Evolutionary conservation across 2,329 filamentous ascomycete genomes (phyloP).

Genomic region (Trichoderma koningiopsis): DNA sequence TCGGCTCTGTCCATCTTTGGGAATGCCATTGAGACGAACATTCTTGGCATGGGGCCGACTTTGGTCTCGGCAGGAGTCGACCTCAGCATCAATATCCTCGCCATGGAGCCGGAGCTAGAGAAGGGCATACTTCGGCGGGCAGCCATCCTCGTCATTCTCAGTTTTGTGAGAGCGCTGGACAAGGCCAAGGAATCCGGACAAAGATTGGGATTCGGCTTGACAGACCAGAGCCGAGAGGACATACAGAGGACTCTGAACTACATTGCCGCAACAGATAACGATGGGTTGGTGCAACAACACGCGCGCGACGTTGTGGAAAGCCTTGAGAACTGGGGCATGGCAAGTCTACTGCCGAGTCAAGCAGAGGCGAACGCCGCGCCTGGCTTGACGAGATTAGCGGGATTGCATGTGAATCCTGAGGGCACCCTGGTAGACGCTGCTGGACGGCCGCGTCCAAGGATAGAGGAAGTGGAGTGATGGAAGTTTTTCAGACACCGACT

Average conservation of each 20-base stretch:
- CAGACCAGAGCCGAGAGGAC: conserved; percentile 58
- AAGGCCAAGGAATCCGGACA: conserved; percentile 50
- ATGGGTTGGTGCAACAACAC: conserved; percentile 69
- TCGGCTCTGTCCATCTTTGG: conserved; percentile 70
- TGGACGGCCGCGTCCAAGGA: conserved; percentile 44
- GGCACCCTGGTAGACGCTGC: conserved; percentile 31
- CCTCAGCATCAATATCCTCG: conserved; percentile 62
- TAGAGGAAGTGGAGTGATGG: conserved; percentile 63
- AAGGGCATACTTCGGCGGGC: conserved; percentile 67
- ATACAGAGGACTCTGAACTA: conserved; percentile 65
- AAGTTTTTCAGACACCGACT: not conserved
- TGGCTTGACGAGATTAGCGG: conserved; percentile 41
- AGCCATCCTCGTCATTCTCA: conserved; percentile 64
- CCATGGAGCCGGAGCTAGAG: conserved; percentile 61
- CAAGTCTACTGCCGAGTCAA: conserved; percentile 48
- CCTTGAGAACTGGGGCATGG: conserved; percentile 62
- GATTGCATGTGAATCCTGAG: conserved; percentile 42
- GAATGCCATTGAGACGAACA: conserved; percentile 60
- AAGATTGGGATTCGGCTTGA: conserved; percentile 56
- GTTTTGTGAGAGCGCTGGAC: conserved; percentile 63
- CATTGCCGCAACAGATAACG: conserved; percentile 65
- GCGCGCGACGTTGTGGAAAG: conserved; percentile 68
- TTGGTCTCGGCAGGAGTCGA: conserved; percentile 62
- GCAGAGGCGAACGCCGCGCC: conserved; percentile 30
- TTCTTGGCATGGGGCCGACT: conserved; percentile 55